These are phyloP conservation scores for Lithospermum erythrorhizon DNA, from an alignment of 257 asterid genomes.

Conservation along the genomic window DNA sequence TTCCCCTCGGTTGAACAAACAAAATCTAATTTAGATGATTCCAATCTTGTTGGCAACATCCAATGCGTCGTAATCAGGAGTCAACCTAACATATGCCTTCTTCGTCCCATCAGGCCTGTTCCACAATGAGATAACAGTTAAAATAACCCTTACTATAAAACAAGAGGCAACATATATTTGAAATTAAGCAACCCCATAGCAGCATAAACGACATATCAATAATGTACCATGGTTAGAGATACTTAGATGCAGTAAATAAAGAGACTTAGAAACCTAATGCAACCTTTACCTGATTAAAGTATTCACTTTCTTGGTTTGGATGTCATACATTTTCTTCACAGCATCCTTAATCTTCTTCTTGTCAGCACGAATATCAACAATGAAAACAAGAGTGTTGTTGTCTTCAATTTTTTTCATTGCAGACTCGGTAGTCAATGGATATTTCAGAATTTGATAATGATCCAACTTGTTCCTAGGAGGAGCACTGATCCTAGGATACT, in stretches of 20 bases:
- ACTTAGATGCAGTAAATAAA: not conserved
- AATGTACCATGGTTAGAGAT: not conserved
- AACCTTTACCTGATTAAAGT: slow-evolving; percentile 24
- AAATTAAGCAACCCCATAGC: no score
- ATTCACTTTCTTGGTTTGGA: slow-evolving; percentile 32
- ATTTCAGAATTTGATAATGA: slow-evolving; percentile 25
- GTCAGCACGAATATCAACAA: slow-evolving; percentile 31
- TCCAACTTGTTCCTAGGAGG: slow-evolving; percentile 29
- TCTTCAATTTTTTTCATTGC: slow-evolving; percentile 35
- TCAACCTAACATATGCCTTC: slow-evolving; percentile 34
- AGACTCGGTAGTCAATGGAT: slow-evolving; percentile 31
- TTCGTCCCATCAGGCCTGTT: slow-evolving; percentile 40
- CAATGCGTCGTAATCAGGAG: slow-evolving; percentile 35
- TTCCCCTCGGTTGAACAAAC: not conserved
- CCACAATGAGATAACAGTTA: not conserved
- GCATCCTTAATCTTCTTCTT: slow-evolving; percentile 32
- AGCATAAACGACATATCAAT: no score
- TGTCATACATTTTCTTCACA: slow-evolving; percentile 31
- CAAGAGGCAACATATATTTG: no score
- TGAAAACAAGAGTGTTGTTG: slow-evolving; percentile 29
- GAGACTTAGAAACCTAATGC: no score
- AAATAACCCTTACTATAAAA: no score
- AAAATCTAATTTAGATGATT: slow-evolving; percentile 19
- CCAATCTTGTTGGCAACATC: slow-evolving; percentile 43
- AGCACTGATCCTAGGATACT: slow-evolving; percentile 29